Percentiles rank a stretch among this genome's conserved stretches.
phyloP scores from a whole-genome alignment of 2,329 filamentous ascomycete species.

The Zymoseptoria tritici region DNA sequence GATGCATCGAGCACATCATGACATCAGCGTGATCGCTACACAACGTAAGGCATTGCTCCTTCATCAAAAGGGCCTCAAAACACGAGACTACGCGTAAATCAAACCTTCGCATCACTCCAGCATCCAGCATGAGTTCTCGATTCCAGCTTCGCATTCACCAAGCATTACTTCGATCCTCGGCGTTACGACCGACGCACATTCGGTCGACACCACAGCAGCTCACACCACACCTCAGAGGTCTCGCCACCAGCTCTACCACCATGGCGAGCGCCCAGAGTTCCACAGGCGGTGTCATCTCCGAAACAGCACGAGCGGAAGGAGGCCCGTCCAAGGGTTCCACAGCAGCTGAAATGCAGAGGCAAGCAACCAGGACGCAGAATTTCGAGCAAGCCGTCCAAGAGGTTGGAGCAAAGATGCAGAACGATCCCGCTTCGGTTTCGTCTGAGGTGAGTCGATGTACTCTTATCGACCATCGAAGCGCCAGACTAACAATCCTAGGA shows the following conservation, averaged over 20 bases:
- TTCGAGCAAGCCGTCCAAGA: conserved; percentile 26
- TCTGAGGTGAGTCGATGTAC: conserved; percentile 16
- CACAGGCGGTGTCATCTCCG: conserved; percentile 20
- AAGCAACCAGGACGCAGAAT: conserved; percentile 8
- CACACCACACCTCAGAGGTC: not conserved
- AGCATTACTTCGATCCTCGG: not conserved
- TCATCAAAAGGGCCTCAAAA: not conserved
- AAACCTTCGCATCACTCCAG: not conserved
- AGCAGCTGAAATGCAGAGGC: conserved; percentile 30
- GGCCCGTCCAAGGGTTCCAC: conserved; percentile 27
- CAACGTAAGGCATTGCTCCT: not conserved
- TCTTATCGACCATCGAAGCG: not conserved
- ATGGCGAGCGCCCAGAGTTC: not conserved
- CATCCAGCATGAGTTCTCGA: not conserved
- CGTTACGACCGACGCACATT: not conserved
- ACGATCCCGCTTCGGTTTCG: conserved; percentile 28
- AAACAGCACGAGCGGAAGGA: conserved; percentile 28
- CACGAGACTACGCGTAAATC: not conserved
- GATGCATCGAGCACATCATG: not conserved
- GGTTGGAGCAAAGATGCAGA: conserved; percentile 24
- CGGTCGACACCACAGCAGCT: not conserved
- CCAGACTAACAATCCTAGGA: conserved; percentile 21
- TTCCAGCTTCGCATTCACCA: not conserved
- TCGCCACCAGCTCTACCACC: not conserved
- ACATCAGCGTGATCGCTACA: not conserved